Base-by-base conservation (phyloP, 2,329 filamentous ascomycete species). In the Emmonsia crescens region DNA sequence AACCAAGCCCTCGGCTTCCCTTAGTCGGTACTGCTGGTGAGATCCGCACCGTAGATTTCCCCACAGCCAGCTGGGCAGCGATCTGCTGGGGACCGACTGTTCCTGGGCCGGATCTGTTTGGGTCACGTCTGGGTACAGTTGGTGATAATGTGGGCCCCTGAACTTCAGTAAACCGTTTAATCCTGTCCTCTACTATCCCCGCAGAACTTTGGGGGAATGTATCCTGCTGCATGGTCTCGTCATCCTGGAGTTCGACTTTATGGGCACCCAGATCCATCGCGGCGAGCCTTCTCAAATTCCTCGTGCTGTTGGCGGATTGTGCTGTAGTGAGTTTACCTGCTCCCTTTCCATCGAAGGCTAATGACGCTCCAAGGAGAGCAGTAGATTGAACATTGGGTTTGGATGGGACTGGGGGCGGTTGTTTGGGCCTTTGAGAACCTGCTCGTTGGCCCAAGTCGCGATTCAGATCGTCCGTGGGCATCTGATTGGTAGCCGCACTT, bases 161-260 rank as follows among this genome's bases (percentile, higher is more conserved):
- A 58, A 65, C 67, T 29, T 66, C 64, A 27, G 69, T 68, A 61
- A 75, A 74, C 58, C 62, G 68, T 56, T 71, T 71, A 57, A 76
- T 74, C 62, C 72, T 76, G 62, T 75, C 73, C 64, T 65, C 75
- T 48, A 77, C 75, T 5, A 73, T 72, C 27, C 71, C 72, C 27
- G 68, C 66, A 63, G 72, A 70, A 5, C 71, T 73, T n/a, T 65
- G 66, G 33, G 64, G 60, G 10, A 68, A 66, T 2, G 69, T 67
- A 48, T 66, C 68, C 59, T 65, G 63, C 51, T 67, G 63, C 33
- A 61, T 62, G 51, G 60, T 60, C 42, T 57, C 60, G 61, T 55
- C 57, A 14, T 54, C 49, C 24, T 38, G 16, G n/a, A 12, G 14
- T n/a, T 46, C 38, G 12, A 48, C 31, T 46, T 16, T 42, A 31